Base-by-base conservation (phyloP, 148 eudicot species). In the Diospyros lotus region DNA sequence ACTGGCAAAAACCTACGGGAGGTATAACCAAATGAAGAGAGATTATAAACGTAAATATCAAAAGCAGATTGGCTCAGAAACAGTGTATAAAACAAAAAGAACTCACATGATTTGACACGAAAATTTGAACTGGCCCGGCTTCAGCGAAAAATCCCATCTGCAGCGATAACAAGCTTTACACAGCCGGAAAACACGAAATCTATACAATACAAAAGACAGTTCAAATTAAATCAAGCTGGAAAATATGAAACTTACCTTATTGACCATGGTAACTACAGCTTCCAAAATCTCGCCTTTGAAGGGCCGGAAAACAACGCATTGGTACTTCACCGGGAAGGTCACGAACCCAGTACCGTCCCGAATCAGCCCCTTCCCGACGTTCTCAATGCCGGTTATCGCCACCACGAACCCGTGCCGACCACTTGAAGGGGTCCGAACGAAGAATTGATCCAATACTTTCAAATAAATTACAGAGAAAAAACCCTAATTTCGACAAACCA, bases 131-230 rank as follows among this genome's bases (percentile, higher is more conserved):
- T 38, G 98, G 98, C 44, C 97, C 98, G 5, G 96, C 96, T 81
- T 94, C 97, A 51, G 98, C 97, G 13, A 94, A 94, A 80, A 94
- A 94, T 6, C 98, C 98, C 98, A 94, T 94, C 98, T 94, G 90
- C 84, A 73, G 82, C 65, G 71, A 41, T 46, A 15, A 41, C 5
- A 58, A 54, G 55, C 48, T 58, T 66, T 44, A 13, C 55, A 67
- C 38, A 3, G 10, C 58, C 17, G 6, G 44, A 7, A 68, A 15
- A 62, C 40, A n/a, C 3, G 42, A 12, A 55, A 40, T 12, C 14
- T 14, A 14, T 39, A 45, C 42, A 63, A 50, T 60, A 4, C 9
- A 28, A 28, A 28, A 28, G 28, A 28, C 28, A 28, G 28, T 28
- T 28, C 0, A 28, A 28, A 28, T 28, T 28, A 28, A 28, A 28